Conservation (phyloP, 1,284 basidiomycete species). For the Golubevia pallescens region DNA sequence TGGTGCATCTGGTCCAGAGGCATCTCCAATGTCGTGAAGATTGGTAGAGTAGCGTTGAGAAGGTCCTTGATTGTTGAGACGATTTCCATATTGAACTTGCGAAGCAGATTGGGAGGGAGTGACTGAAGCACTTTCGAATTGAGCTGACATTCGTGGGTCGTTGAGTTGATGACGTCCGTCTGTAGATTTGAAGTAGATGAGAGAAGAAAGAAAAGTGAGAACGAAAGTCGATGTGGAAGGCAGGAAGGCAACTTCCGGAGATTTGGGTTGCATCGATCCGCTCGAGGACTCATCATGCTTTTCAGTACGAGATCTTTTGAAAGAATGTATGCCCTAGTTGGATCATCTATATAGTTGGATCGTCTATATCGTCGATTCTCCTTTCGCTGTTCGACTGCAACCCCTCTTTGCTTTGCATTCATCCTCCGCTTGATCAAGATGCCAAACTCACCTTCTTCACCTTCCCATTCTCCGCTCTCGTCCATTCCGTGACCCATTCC, state of each 20-base stretch:
- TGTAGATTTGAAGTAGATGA: background rate
- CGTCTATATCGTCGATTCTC: no score
- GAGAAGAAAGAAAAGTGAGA: background rate
- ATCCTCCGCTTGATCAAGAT: background rate
- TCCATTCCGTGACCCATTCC: background rate
- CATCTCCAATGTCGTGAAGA: constrained; percentile 39
- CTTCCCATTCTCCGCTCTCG: constrained; percentile 1
- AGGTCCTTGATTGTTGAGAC: constrained; percentile 5
- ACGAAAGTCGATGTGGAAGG: background rate
- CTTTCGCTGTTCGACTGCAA: no score
- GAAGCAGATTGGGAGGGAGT: constrained; percentile 56
- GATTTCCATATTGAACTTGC: constrained; percentile 27
- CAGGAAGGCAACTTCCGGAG: background rate
- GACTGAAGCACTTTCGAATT: constrained; percentile 41
- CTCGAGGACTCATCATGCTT: no score
- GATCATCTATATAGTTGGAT: no score
- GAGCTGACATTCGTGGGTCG: background rate
- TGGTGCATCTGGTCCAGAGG: background rate
- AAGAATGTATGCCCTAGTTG: no score
- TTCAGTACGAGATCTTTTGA: no score
- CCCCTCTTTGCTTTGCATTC: no score
- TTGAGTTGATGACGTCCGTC: background rate
- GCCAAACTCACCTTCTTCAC: background rate
- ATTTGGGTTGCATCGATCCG: background rate
- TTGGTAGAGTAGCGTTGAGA: constrained; percentile 1